Percentiles rank a stretch among this genome's conserved stretches.
phyloP scores from a whole-genome alignment of 139 green algal genomes.

The Axilococcus clingmanii region DNA sequence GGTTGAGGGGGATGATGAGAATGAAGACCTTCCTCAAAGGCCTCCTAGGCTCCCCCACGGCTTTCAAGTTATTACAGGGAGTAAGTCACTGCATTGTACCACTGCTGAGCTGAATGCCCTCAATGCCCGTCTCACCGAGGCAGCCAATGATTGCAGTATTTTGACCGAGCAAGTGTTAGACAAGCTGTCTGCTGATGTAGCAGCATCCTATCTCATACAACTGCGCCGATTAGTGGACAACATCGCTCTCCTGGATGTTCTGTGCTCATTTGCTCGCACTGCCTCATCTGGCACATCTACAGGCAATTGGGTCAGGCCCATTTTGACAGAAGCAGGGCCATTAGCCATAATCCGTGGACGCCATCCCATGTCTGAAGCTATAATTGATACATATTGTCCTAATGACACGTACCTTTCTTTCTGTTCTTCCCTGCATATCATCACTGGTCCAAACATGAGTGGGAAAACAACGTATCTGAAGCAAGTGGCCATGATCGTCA shows the following conservation, averaged over 20 bases:
- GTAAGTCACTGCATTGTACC: conserved; percentile 34
- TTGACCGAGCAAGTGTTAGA: conserved; percentile 72
- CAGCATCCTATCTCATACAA: conserved; percentile 38
- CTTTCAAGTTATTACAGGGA: conserved; percentile 50
- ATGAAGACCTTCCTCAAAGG: background rate
- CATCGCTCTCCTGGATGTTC: conserved; percentile 74
- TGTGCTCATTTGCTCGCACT: conserved; percentile 47
- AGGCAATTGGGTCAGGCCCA: conserved; percentile 35
- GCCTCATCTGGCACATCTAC: conserved; percentile 9
- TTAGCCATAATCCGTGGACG: conserved; percentile 43
- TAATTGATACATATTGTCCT: conserved; percentile 10
- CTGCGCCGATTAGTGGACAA: conserved; percentile 65
- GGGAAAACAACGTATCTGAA: conserved; percentile 77
- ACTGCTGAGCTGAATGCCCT: conserved; percentile 78
- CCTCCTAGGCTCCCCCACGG: conserved; percentile 3
- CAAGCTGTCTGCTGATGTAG: conserved; percentile 10
- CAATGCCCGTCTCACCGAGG: conserved; percentile 68
- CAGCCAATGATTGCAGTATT: conserved; percentile 65
- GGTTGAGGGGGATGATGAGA: background rate
- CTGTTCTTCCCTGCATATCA: conserved; percentile 49
- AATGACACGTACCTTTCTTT: conserved; percentile 65
- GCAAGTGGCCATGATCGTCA: conserved; percentile 54
- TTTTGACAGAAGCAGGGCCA: conserved; percentile 22
- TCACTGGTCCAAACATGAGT: conserved; percentile 73
- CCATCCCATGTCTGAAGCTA: conserved; percentile 33